Evolutionary conservation across 2,329 filamentous ascomycete genomes (phyloP).

Genomic region (Calonectria hawksworthii): DNA sequence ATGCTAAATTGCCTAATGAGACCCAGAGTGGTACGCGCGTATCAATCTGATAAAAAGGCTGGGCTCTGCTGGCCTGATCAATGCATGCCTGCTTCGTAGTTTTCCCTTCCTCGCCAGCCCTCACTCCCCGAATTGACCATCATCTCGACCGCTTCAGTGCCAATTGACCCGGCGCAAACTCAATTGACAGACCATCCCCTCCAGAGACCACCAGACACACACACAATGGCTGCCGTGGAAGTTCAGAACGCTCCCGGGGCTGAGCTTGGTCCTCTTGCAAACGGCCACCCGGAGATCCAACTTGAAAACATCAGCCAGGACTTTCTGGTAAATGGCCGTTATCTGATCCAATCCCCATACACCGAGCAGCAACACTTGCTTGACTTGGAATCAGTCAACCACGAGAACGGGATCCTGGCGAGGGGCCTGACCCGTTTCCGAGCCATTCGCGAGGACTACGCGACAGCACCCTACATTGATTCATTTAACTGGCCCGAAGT

Average conservation of each 20-base stretch:
- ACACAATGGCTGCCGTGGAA: constrained; percentile 47
- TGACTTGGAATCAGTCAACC: constrained; percentile 76
- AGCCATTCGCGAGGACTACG: constrained; percentile 78
- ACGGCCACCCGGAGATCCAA: constrained; percentile 43
- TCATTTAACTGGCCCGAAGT: constrained; percentile 84
- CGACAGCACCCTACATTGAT: constrained; percentile 78
- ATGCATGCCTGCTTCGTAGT: constrained; percentile 8
- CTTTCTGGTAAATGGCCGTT: constrained; percentile 39
- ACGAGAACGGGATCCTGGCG: constrained; percentile 77
- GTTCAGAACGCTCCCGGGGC: constrained; percentile 42
- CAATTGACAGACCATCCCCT: neutral
- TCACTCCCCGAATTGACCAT: neutral
- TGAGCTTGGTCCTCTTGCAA: constrained; percentile 42
- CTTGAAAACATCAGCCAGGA: constrained; percentile 41
- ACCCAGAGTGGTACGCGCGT: constrained; percentile 14
- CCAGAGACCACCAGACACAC: constrained; percentile 16
- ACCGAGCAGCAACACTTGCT: constrained; percentile 78
- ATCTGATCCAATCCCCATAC: constrained; percentile 82
- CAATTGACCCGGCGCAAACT: constrained; percentile 2
- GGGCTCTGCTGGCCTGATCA: constrained; percentile 27
- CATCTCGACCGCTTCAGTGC: neutral
- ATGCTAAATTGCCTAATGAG: constrained; percentile 44
- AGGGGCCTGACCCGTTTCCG: constrained; percentile 76
- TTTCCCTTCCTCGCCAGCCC: constrained; percentile 14
- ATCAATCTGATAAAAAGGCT: constrained; percentile 39